Conservation (phyloP, 169 alveolate species). For the Eimeria praecox region DNA sequence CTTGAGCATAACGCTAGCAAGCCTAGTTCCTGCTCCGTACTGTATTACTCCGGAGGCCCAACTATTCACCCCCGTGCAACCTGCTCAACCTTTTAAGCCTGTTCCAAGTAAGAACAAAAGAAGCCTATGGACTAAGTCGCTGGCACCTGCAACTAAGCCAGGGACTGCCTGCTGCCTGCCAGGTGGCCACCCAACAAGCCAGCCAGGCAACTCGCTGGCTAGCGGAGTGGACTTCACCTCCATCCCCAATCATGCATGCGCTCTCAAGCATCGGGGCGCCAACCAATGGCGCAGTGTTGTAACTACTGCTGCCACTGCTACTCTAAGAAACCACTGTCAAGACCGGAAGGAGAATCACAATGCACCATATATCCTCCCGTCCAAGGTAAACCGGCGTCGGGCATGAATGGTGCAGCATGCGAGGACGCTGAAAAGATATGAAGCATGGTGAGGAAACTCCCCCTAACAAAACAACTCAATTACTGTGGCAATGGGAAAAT, state of each 20-base stretch:
- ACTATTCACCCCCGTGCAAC: neutral
- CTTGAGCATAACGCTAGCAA: neutral
- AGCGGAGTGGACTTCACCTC: neutral
- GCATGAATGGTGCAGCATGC: neutral
- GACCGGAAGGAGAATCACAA: neutral
- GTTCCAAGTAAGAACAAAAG: neutral
- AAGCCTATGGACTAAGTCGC: neutral
- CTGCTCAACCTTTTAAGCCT: neutral
- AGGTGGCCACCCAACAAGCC: neutral
- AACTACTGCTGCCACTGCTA: neutral
- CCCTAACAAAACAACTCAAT: neutral
- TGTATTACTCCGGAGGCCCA: neutral
- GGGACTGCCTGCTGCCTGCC: neutral
- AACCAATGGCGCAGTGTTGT: neutral
- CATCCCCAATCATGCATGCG: neutral
- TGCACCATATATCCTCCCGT: neutral
- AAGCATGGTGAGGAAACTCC: neutral
- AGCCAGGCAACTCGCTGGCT: neutral
- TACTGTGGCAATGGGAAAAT: neutral
- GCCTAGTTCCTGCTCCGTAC: neutral
- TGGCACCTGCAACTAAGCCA: neutral
- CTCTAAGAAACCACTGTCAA: neutral
- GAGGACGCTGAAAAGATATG: neutral
- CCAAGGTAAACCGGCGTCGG: neutral
- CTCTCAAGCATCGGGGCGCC: neutral